Evolutionary conservation across 768 basidiomycete genomes (phyloP), one percentile per base, ranked within the genome.

Genomic region (Russula brevipes): DNA sequence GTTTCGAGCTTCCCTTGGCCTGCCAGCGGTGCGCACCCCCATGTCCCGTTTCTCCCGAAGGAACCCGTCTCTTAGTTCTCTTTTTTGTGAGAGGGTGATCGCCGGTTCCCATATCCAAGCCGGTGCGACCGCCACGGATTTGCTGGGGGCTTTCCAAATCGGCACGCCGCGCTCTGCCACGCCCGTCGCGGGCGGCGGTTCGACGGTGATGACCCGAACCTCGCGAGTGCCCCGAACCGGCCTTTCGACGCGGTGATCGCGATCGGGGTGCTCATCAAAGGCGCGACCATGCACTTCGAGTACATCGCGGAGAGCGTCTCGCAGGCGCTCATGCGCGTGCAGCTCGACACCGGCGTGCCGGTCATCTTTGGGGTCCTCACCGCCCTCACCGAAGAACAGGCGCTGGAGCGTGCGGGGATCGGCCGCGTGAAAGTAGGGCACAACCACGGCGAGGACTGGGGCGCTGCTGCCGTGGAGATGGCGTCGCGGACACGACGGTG

Each of bases 361-460:
- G 91, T 98, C 70, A 88, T 99, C 68, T 98, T 98, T 74, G 97
- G 97, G 46, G 94, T 99, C 33, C 77, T 99, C 72, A 99, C 95
- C 19, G 91, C 86, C 50, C 81, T 98, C 67, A 88, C 80, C 49
- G 97, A 98, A 59, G 91, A 95, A 67, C 97, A 99, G 77, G 97
- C 97, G 30, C 74, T 98, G 70, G 90, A 95, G 70, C 79, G 97
- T 63, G 92, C 97, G n/a, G 97, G 97, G 4, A 74, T 99, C 50
- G 91, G 88, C 19, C 76, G 78, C 12, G 79, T 72, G 57, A 76
- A 80, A 63, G 87, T 87, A 71, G 93, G 93, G 2, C 97, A 98
- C 72, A 98, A 98, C 76, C 96, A 99, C 71, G 96, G 96, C 17
- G 92, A 94, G 74, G 96, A 98, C 69, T 99, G 95, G 95, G 96